Percentiles rank a stretch among this genome's conserved stretches.
phyloP scores from a whole-genome alignment of 169 alveolate genomes.

The Plasmodium reichenowi region DNA sequence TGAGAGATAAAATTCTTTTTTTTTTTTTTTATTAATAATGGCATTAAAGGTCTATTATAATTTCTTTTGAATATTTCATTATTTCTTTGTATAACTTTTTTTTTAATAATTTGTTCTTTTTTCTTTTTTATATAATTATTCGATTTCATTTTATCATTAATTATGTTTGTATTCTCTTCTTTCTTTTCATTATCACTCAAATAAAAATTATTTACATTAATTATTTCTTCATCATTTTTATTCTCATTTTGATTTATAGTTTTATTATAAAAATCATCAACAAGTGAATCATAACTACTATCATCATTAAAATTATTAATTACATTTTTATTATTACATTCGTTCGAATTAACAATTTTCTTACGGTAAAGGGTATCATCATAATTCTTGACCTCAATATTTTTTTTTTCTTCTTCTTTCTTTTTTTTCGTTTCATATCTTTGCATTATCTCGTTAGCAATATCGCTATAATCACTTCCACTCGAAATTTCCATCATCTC shows the following conservation, averaged over 20 bases:
- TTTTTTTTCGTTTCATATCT: slow-evolving; percentile 26
- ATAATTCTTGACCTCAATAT: background rate
- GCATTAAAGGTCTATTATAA: slow-evolving; percentile 56
- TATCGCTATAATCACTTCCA: slow-evolving; percentile 56
- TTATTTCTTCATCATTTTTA: background rate
- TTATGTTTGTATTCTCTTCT: background rate
- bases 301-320: slow-evolving; percentile 14
- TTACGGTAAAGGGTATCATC: slow-evolving; percentile 6
- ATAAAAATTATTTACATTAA: background rate
- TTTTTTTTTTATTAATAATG: slow-evolving; percentile 50
- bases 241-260: slow-evolving; percentile 10
- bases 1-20: background rate
- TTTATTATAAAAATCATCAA: slow-evolving; percentile 60
- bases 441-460: slow-evolving; percentile 29
- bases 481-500: slow-evolving; percentile 6
- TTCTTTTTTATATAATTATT: background rate
- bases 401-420: background rate
- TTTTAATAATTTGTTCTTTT: slow-evolving; percentile 17
- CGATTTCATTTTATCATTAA: background rate
- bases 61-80: slow-evolving; percentile 43
- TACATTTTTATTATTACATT: background rate
- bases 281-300: slow-evolving; percentile 71
- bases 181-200: background rate
- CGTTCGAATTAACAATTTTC: background rate
- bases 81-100: slow-evolving; percentile 61